Evolutionary conservation across 345 rosid genomes (phyloP).

Genomic region (Populus ilicifolia): DNA sequence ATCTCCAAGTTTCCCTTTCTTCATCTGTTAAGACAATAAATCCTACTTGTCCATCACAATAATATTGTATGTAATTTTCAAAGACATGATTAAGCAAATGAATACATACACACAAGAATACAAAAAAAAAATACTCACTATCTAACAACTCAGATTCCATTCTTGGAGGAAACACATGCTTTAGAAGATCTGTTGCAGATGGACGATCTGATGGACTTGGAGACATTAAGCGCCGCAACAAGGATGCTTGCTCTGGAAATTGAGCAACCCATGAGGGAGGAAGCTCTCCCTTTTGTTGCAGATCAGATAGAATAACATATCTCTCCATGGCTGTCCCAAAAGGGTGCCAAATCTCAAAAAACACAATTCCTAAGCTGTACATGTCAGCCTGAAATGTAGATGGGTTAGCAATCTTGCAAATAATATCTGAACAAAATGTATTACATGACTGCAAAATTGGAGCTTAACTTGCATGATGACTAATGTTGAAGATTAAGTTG

Average conservation of each 20-base stretch:
- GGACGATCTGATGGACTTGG: constrained; percentile 98
- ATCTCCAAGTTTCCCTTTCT: not conserved
- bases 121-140: constrained; percentile 44
- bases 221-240: constrained; percentile 70
- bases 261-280: constrained; percentile 75
- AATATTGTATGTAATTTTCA: not conserved
- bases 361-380: constrained; percentile 94
- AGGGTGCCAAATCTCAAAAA: constrained; percentile 95
- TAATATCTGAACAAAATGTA: constrained; percentile 2
- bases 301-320: constrained; percentile 57
- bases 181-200: constrained; percentile 80
- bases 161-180: constrained; percentile 78
- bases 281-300: constrained; percentile 80
- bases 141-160: constrained; percentile 88
- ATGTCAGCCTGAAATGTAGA: constrained; percentile 73
- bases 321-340: constrained; percentile 97
- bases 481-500: constrained; percentile 11
- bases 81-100: not conserved
- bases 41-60: no score
- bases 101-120: not conserved
- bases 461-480: constrained; percentile 5
- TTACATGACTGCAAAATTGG: not conserved
- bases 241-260: constrained; percentile 83
- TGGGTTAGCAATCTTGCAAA: constrained; percentile 8
- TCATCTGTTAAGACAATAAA: not conserved